Evolutionary conservation across 2,329 filamentous ascomycete species (phyloP).

Genomic region (Pseudogymnoascus pannorum): DNA sequence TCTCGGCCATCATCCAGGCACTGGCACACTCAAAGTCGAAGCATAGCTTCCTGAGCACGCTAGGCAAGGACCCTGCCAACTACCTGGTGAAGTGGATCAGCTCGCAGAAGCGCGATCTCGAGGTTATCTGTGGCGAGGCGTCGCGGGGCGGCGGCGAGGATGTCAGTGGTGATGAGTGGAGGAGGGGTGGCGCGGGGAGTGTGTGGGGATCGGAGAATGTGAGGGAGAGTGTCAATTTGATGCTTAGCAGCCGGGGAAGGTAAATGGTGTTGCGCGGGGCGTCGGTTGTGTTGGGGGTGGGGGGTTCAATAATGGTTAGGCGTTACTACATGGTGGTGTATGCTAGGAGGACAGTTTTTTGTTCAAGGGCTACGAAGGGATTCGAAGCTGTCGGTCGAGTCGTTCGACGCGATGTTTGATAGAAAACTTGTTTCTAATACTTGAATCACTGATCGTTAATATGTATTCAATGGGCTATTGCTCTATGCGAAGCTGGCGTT

Average conservation of each 20-base stretch:
- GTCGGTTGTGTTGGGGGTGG: background rate
- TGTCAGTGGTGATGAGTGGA: conserved; percentile 59
- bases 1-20: conserved; percentile 75
- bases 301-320: background rate
- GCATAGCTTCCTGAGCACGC: conserved; percentile 74
- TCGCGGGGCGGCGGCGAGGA: conserved; percentile 52
- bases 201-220: conserved; percentile 57
- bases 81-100: conserved; percentile 86
- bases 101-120: conserved; percentile 83
- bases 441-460: background rate
- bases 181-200: conserved; percentile 52
- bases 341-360: background rate
- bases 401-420: background rate
- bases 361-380: background rate
- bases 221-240: conserved; percentile 55
- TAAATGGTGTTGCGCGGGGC: background rate
- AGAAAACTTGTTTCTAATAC: conserved; percentile 2
- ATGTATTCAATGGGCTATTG: background rate
- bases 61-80: conserved; percentile 72
- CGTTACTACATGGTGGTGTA: background rate
- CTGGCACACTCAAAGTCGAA: conserved; percentile 81
- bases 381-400: background rate
- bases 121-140: conserved; percentile 79
- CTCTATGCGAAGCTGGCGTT: background rate
- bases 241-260: conserved; percentile 34